A percentile compares a stretch with the other conserved stretches of the same genome.
These are phyloP conservation scores for Diutina rugosa DNA, from an alignment of 1,139 yeast genomes.

Conservation along the genomic window DNA sequence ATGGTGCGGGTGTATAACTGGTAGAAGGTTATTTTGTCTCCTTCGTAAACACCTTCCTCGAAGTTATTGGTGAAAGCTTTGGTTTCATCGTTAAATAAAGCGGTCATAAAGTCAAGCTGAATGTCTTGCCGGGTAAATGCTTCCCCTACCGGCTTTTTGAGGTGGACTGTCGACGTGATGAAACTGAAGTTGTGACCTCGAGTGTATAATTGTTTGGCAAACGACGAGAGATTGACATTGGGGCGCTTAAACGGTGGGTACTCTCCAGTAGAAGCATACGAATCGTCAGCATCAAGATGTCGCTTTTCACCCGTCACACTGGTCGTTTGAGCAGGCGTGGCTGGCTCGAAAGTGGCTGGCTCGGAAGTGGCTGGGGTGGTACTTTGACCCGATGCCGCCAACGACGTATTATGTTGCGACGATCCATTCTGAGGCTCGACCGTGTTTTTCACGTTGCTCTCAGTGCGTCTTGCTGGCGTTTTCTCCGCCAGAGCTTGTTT, in stretches of 20 bases:
- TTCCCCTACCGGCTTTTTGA: slow-evolving; percentile 86
- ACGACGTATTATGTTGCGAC: too few relatives aligned
- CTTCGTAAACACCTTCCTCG: slow-evolving; percentile 22
- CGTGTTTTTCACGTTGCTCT: too few relatives aligned
- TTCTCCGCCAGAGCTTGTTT: too few relatives aligned
- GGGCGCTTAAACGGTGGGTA: background rate
- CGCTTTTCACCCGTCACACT: background rate
- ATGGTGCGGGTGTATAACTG: slow-evolving; percentile 73
- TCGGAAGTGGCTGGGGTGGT: too few relatives aligned
- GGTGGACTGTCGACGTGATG: slow-evolving; percentile 22
- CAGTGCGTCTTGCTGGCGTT: too few relatives aligned
- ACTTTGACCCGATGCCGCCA: too few relatives aligned
- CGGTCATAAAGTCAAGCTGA: slow-evolving; percentile 65
- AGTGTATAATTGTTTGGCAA: background rate
- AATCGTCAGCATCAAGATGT: background rate
- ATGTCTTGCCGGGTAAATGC: slow-evolving; percentile 85
- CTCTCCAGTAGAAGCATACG: background rate
- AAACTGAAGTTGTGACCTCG: background rate
- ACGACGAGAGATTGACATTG: background rate
- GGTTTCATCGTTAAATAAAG: slow-evolving; percentile 49
- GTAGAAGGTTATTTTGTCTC: slow-evolving; percentile 55
- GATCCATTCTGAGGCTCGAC: too few relatives aligned
- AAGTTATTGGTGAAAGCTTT: slow-evolving; percentile 58
- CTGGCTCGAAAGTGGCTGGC: too few relatives aligned
- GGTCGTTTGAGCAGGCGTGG: too few relatives aligned